A percentile compares a stretch with the other conserved stretches of the same genome.
These are phyloP conservation scores for Microcos paniculata DNA, from an alignment of 345 rosid species.

Conservation along the genomic window DNA sequence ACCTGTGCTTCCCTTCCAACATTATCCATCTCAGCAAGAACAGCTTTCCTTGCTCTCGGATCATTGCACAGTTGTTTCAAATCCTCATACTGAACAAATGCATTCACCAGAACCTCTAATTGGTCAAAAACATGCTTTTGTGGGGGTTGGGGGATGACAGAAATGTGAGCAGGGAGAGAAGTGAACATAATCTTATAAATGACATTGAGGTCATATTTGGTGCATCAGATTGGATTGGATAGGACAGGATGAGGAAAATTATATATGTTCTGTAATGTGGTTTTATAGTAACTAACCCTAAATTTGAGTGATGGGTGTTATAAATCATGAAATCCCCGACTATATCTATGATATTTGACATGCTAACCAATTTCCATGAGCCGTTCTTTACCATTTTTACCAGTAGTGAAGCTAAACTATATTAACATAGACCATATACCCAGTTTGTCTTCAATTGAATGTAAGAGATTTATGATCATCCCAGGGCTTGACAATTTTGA, in stretches of 20 bases:
- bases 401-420: neutral
- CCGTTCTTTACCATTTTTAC: neutral
- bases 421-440: neutral
- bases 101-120: constrained; percentile 8
- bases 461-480: neutral
- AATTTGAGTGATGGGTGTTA: neutral
- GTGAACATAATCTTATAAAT: neutral
- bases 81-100: constrained; percentile 52
- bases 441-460: neutral
- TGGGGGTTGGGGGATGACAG: neutral
- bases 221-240: too few relatives aligned
- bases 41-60: constrained; percentile 56
- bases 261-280: too few relatives aligned
- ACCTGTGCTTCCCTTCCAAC: constrained; percentile 76
- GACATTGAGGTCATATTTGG: too few relatives aligned
- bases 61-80: constrained; percentile 65
- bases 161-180: neutral
- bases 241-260: too few relatives aligned
- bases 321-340: neutral
- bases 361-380: neutral
- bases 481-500: neutral
- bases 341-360: neutral
- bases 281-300: too few relatives aligned
- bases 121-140: neutral
- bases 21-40: constrained; percentile 73